phyloP scores from a whole-genome alignment of 306 rosid genomes.

The Rosa persica region DNA sequence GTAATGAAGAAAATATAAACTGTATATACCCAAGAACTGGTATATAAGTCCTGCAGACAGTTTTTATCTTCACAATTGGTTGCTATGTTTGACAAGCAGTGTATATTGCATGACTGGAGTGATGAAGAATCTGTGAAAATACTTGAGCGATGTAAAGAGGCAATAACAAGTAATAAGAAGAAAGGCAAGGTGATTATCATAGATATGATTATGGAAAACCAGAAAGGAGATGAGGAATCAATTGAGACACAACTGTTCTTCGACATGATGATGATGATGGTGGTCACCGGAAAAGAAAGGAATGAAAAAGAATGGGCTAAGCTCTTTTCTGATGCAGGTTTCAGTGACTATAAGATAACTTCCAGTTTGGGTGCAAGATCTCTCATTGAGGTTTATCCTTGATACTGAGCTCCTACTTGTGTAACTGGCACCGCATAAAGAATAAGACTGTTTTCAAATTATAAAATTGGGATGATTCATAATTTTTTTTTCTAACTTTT shows the following conservation, averaged over 20 bases:
- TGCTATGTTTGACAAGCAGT: slow-evolving; percentile 18
- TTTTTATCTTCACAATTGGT: no score
- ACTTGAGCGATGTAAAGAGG: slow-evolving; percentile 44
- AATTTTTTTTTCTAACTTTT: no score
- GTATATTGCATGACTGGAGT: slow-evolving; percentile 48
- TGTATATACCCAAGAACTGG: no score
- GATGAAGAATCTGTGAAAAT: slow-evolving; percentile 42
- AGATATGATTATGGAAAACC: slow-evolving; percentile 37
- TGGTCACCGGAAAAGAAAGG: slow-evolving; percentile 28
- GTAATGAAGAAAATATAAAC: no score
- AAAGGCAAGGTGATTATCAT: slow-evolving; percentile 43
- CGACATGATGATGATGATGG: slow-evolving; percentile 32
- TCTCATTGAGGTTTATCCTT: slow-evolving; percentile 33
- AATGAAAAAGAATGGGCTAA: slow-evolving; percentile 36
- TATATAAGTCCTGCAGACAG: no score
- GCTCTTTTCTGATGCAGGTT: slow-evolving; percentile 32
- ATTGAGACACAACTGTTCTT: slow-evolving; percentile 28
- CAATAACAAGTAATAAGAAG: slow-evolving; percentile 23
- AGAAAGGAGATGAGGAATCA: slow-evolving; percentile 17
- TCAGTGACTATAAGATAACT: slow-evolving; percentile 28
- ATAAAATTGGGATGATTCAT: no score
- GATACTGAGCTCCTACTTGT: background rate
- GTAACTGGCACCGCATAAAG: no score
- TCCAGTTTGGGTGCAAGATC: slow-evolving; percentile 34
- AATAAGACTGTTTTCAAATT: no score